Conservation (phyloP, 495 filamentous ascomycete species). For the Lophiotrema nucula region DNA sequence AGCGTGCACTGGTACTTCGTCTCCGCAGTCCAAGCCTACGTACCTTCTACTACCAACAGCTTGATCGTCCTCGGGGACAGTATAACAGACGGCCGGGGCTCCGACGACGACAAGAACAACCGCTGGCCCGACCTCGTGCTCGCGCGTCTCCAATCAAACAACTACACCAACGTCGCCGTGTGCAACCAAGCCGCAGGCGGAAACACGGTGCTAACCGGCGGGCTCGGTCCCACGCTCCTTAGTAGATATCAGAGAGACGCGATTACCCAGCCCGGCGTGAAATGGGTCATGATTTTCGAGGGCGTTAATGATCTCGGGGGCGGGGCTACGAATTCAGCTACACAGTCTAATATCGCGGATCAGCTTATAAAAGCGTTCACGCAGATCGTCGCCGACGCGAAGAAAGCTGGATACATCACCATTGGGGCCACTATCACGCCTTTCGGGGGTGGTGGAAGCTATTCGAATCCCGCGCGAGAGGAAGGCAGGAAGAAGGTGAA, state of each 20-base stretch:
- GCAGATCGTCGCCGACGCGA: constrained; percentile 56
- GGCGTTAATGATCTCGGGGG: constrained; percentile 71
- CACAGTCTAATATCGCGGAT: constrained; percentile 51
- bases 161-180: constrained; percentile 54
- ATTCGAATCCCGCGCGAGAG: constrained; percentile 58
- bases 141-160: constrained; percentile 49
- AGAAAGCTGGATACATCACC: constrained; percentile 53
- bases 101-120: constrained; percentile 63
- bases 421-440: constrained; percentile 70
- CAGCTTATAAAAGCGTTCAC: constrained; percentile 56
- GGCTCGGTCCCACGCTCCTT: constrained; percentile 61
- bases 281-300: constrained; percentile 67
- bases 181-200: constrained; percentile 72
- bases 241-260: constrained; percentile 64
- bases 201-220: constrained; percentile 62
- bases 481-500: constrained; percentile 60
- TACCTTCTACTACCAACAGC: constrained; percentile 44
- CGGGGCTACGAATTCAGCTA: constrained; percentile 45
- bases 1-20: constrained; percentile 54
- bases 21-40: constrained; percentile 59
- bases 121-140: constrained; percentile 67
- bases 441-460: constrained; percentile 53
- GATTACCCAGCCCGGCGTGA: constrained; percentile 53
- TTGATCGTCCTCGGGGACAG: constrained; percentile 69
- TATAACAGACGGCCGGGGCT: constrained; percentile 70